Evolutionary conservation across 1,139 yeast genomes (phyloP).

Genomic region (Candida glucosophila): DNA sequence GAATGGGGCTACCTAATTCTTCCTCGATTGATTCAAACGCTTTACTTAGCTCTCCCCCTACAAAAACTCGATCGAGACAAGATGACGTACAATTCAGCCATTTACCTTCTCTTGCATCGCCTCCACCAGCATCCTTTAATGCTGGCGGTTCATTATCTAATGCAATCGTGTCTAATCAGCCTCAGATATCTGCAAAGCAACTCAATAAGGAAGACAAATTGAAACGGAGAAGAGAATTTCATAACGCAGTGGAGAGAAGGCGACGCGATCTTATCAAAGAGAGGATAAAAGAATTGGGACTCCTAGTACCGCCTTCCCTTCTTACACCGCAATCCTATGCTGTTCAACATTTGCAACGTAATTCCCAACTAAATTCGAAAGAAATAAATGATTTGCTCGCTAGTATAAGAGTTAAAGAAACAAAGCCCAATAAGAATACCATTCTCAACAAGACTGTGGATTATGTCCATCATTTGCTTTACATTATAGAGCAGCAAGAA

Average conservation of each 20-base stretch:
- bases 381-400: constrained; percentile 32
- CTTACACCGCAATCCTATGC: constrained; percentile 43
- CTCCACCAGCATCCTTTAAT: constrained; percentile 3
- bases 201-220: constrained; percentile 63
- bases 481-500: constrained; percentile 32
- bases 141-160: constrained; percentile 23
- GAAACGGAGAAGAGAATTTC: constrained; percentile 65
- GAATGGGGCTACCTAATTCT: constrained; percentile 22
- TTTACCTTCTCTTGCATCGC: constrained; percentile 3
- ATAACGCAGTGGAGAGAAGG: constrained; percentile 75
- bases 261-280: constrained; percentile 72
- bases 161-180: constrained; percentile 3
- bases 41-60: constrained; percentile 31
- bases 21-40: constrained; percentile 18
- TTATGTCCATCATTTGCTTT: constrained; percentile 48
- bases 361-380: constrained; percentile 18
- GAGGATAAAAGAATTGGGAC: constrained; percentile 64
- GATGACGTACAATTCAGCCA: constrained; percentile 2
- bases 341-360: constrained; percentile 39
- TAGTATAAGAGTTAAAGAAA: constrained; percentile 45
- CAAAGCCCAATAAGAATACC: constrained; percentile 66
- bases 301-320: constrained; percentile 63
- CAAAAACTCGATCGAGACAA: neutral
- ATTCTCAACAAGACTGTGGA: constrained; percentile 63
- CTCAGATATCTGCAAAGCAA: constrained; percentile 27